These are phyloP conservation scores for Arthrobotrys sinensis DNA, from an alignment of 2,329 filamentous ascomycete species.

Conservation along the genomic window DNA sequence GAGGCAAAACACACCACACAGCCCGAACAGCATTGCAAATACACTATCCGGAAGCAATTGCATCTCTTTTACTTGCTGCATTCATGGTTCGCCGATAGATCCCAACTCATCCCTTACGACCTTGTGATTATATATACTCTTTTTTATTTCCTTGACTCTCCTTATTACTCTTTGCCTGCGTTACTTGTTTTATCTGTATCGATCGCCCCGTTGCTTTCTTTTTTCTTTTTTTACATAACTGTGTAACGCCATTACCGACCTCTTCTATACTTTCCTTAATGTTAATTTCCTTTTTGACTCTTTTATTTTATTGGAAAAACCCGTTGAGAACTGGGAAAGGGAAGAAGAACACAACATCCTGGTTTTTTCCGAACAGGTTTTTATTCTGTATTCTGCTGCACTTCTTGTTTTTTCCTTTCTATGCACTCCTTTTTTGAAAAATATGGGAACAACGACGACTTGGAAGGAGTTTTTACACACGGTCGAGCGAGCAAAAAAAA, in stretches of 20 bases:
- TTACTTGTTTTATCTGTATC: constrained; percentile 13
- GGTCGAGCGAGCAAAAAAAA: constrained; percentile 1
- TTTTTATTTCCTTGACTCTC: constrained; percentile 57
- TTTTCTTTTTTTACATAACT: constrained; percentile 26
- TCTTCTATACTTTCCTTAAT: constrained; percentile 59
- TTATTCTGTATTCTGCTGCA: constrained; percentile 25
- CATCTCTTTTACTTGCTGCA: constrained; percentile 43
- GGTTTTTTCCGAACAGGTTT: constrained; percentile 6
- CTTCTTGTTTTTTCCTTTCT: not conserved
- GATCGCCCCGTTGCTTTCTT: constrained; percentile 10
- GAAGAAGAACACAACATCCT: constrained; percentile 14
- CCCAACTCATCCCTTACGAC: constrained; percentile 31
- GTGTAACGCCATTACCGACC: constrained; percentile 56
- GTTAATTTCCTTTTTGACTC: constrained; percentile 53
- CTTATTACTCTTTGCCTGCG: not conserved
- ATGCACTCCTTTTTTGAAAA: constrained; percentile 21
- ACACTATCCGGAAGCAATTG: constrained; percentile 39
- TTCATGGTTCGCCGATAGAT: constrained; percentile 54
- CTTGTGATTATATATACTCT: constrained; percentile 57
- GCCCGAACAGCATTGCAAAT: constrained; percentile 32
- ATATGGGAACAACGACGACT: constrained; percentile 23
- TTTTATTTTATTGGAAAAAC: constrained; percentile 2
- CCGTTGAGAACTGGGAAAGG: constrained; percentile 15
- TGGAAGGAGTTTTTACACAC: not conserved
- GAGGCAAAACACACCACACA: constrained; percentile 40